Conservation (phyloP, 2,329 filamentous ascomycete genomes). For the Lachnellula subtilissima region DNA sequence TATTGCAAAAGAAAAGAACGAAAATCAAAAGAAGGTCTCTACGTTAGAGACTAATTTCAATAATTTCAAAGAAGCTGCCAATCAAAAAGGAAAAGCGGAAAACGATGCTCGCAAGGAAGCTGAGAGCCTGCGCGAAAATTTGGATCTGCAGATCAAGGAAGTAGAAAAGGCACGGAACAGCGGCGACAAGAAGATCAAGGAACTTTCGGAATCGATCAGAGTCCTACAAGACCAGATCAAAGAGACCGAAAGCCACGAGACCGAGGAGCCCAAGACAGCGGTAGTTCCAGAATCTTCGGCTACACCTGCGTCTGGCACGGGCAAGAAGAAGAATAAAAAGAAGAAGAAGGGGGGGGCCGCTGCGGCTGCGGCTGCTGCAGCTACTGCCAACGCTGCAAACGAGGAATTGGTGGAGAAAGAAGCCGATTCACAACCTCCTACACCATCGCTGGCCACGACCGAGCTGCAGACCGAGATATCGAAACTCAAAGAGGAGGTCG, state of each 20-base stretch:
- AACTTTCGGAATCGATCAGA: constrained; percentile 21
- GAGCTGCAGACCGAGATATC: constrained; percentile 27
- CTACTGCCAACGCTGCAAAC: constrained; percentile 24
- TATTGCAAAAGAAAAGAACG: constrained; percentile 9
- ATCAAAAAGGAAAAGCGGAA: constrained; percentile 15
- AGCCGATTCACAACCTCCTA: constrained; percentile 6
- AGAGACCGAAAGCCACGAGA: constrained; percentile 6
- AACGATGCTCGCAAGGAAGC: constrained; percentile 17
- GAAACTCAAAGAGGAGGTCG: constrained; percentile 26
- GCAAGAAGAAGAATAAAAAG: constrained; percentile 84
- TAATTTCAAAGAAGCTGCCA: constrained; percentile 13
- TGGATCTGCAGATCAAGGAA: constrained; percentile 23
- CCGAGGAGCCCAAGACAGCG: constrained; percentile 12
- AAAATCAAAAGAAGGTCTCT: constrained; percentile 16
- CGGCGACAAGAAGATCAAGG: constrained; percentile 22
- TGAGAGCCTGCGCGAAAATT: constrained; percentile 14
- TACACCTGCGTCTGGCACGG: constrained; percentile 35
- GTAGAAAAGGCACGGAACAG: constrained; percentile 16
- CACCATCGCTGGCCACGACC: constrained; percentile 3
- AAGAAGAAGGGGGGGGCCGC: constrained; percentile 66
- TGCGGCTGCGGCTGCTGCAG: constrained; percentile 24
- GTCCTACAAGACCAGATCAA: constrained; percentile 15
- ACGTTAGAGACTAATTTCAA: constrained; percentile 17
- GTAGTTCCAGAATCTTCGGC: constrained; percentile 5
- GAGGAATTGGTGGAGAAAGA: constrained; percentile 13